Evolutionary conservation across 2,329 filamentous ascomycete species (phyloP).

Genomic region (Sporothrix brunneoviolacea): DNA sequence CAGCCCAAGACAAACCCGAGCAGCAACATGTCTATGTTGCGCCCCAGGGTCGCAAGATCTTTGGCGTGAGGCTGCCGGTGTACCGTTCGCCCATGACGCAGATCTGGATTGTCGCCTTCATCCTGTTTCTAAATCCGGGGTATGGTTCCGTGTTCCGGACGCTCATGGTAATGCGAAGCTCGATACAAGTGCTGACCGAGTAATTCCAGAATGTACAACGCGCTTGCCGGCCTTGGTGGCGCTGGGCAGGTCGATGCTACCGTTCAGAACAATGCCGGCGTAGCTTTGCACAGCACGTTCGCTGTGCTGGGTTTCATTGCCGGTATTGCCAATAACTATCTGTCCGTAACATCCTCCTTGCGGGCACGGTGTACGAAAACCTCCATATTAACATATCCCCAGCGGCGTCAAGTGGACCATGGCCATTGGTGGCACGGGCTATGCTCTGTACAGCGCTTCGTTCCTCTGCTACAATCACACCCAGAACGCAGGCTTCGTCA

Average conservation of each 20-base stretch:
- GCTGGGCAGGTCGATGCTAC: slow-evolving; percentile 49
- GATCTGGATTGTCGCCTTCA: slow-evolving; percentile 56
- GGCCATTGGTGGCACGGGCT: slow-evolving; percentile 63
- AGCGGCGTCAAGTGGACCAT: slow-evolving; percentile 57
- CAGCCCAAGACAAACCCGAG: background rate
- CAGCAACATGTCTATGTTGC: background rate
- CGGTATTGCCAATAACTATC: slow-evolving; percentile 61
- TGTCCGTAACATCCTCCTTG: background rate
- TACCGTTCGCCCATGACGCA: slow-evolving; percentile 68
- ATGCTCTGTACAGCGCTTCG: slow-evolving; percentile 61
- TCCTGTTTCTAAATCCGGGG: slow-evolving; percentile 15
- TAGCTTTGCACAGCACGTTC: slow-evolving; percentile 67
- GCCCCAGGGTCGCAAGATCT: slow-evolving; percentile 46
- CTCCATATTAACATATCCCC: slow-evolving; percentile 41
- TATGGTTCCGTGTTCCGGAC: slow-evolving; percentile 39
- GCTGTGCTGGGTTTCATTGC: slow-evolving; percentile 61
- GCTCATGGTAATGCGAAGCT: slow-evolving; percentile 34
- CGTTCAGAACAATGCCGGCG: slow-evolving; percentile 57
- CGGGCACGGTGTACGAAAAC: too few species aligned
- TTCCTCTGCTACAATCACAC: slow-evolving; percentile 64
- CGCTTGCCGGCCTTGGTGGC: slow-evolving; percentile 53
- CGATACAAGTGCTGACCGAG: too few species aligned
- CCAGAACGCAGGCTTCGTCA: slow-evolving; percentile 57
- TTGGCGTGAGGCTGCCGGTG: slow-evolving; percentile 47
- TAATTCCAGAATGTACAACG: slow-evolving; percentile 53